Base-by-base conservation (phyloP, 106 monocot genomes). In the Chionographis japonica region DNA sequence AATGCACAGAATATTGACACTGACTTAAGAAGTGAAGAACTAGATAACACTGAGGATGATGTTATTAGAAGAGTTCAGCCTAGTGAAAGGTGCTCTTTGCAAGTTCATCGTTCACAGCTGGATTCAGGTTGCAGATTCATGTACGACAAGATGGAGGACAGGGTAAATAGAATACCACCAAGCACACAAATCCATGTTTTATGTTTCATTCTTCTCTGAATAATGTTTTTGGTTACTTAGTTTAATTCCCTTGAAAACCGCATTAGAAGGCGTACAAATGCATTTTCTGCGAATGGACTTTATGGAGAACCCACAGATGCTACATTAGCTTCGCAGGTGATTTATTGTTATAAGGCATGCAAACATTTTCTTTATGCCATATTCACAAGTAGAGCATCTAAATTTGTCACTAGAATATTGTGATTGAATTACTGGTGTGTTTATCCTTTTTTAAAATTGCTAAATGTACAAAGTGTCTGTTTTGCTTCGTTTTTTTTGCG, bases 291-390 rank as follows among this genome's bases (percentile, higher is more conserved):
- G 52, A 85, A 60, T 79, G 87, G 79, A 41, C 75, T 75, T 69
- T 79, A 90, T 81, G 90, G 81, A 68, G 92, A 90, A 76, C 80
- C 83, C 37, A 74, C 78, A n/a, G 84, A 84, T 87, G 83, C 98
- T 73, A 87, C 87, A 49, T 68, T 90, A 67, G 93, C 98, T 39
- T 93, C 93, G 72, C 86, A 93, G 98, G 98, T 98, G 43, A 68
- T 68, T 66, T 5, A 20, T 67, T 52, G 39, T 36, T 72, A 40
- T 7, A 9, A 4, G 27, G 27, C 2, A 2, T 68, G 54, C 2
- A 51, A 50, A 27, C 8, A 18, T 11, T 19, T 35, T 9, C 13
- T 49, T 16, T 74, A 15, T 46, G n/a, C 40, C 20, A 56, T 11
- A 1, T 3, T 42, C 14, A 5, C 43, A 14, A 13, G 27, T 27